Percentiles rank a stretch among this genome's conserved stretches.
phyloP scores from a whole-genome alignment of 2,329 filamentous ascomycete species.

The Clarireedia paspali region DNA sequence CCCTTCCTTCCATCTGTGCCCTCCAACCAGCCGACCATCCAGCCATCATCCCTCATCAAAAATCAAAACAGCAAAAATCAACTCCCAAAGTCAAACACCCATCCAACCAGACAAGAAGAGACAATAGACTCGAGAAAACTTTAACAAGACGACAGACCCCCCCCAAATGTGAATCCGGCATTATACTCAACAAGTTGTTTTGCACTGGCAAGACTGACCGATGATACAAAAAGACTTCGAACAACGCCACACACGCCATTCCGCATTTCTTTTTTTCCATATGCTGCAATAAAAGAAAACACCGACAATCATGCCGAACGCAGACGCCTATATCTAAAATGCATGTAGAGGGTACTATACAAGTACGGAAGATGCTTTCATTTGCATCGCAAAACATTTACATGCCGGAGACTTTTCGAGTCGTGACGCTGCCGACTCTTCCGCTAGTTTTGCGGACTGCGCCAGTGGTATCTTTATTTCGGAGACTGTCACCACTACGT shows the following conservation, averaged over 20 bases:
- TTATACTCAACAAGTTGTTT: constrained; percentile 5
- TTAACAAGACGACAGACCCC: neutral
- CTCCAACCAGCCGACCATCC: neutral
- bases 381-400: constrained; percentile 17
- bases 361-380: constrained; percentile 21
- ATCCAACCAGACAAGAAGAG: neutral
- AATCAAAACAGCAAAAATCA: neutral
- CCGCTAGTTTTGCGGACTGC: constrained; percentile 58
- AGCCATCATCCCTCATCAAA: neutral
- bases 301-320: constrained; percentile 3
- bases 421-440: constrained; percentile 51
- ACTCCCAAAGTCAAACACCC: neutral
- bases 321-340: constrained; percentile 6
- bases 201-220: constrained; percentile 6
- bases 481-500: constrained; percentile 41
- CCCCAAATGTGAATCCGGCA: constrained; percentile 1
- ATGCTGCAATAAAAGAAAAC: neutral
- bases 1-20: neutral
- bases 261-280: constrained; percentile 6
- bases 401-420: constrained; percentile 29
- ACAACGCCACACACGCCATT: constrained; percentile 4
- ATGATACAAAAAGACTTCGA: constrained; percentile 1
- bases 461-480: constrained; percentile 45
- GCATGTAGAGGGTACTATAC: constrained; percentile 19
- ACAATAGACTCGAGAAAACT: neutral